Conservation (phyloP, 306 rosid species). For the Gillenia trifoliata region DNA sequence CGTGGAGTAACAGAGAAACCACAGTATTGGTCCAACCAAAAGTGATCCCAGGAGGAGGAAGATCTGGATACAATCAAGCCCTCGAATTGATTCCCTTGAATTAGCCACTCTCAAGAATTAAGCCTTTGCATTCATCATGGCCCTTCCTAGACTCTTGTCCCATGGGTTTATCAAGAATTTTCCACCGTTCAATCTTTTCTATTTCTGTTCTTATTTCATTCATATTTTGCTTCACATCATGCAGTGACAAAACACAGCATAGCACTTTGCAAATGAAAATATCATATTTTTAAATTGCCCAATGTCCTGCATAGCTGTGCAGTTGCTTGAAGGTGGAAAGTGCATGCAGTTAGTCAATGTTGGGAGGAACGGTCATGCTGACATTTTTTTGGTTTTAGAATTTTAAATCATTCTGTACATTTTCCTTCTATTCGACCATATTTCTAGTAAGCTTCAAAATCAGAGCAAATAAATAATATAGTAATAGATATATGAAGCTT, state of each 20-base stretch:
- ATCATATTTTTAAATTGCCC: neutral
- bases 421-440: neutral
- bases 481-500: conserved; percentile 15
- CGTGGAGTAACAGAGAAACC: neutral
- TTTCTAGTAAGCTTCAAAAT: neutral
- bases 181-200: neutral
- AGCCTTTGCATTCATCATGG: neutral
- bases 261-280: neutral
- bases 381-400: neutral
- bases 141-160: neutral
- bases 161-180: neutral
- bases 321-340: neutral
- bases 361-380: neutral
- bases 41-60: neutral
- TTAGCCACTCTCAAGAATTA: neutral
- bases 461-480: neutral
- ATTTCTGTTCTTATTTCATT: neutral
- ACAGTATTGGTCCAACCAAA: neutral
- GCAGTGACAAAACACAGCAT: neutral
- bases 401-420: conserved; percentile 2
- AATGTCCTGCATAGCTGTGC: neutral
- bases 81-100: neutral
- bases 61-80: neutral
- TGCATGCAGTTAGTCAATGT: neutral
- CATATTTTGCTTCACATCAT: neutral